Conservation (phyloP, 2,329 filamentous ascomycete genomes). For the Penicillium psychrosexuale region DNA sequence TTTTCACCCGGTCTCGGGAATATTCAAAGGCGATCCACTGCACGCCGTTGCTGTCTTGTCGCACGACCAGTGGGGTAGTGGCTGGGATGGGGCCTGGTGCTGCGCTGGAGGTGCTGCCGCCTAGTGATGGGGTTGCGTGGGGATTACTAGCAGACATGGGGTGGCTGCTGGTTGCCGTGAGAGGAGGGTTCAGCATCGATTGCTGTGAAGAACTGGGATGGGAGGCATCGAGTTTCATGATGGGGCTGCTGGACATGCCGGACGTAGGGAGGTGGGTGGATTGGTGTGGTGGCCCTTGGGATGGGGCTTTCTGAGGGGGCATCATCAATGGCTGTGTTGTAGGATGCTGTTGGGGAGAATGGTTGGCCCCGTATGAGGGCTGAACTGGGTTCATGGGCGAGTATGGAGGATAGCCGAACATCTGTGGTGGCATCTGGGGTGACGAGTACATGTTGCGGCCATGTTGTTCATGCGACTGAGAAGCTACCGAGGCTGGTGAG, state of each 20-base stretch:
- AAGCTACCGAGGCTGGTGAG: slow-evolving; percentile 89
- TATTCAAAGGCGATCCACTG: slow-evolving; percentile 99
- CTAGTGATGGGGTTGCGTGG: slow-evolving; percentile 45
- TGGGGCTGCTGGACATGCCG: slow-evolving; percentile 62
- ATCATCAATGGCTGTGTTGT: slow-evolving; percentile 56
- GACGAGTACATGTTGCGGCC: slow-evolving; percentile 76
- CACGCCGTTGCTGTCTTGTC: slow-evolving; percentile 92
- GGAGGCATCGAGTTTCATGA: slow-evolving; percentile 48
- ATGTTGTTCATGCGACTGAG: slow-evolving; percentile 85
- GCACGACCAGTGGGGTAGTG: slow-evolving; percentile 88
- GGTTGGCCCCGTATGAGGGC: slow-evolving; percentile 57
- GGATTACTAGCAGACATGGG: slow-evolving; percentile 40
- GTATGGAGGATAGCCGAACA: slow-evolving; percentile 71
- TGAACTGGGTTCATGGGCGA: slow-evolving; percentile 52
- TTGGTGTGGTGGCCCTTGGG: slow-evolving; percentile 43
- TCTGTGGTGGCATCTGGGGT: slow-evolving; percentile 74
- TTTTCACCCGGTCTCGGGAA: slow-evolving; percentile 93
- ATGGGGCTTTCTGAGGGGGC: slow-evolving; percentile 39
- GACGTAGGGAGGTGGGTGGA: slow-evolving; percentile 43
- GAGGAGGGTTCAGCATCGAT: slow-evolving; percentile 36
- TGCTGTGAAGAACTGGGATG: slow-evolving; percentile 36
- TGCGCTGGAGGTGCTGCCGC: slow-evolving; percentile 83
- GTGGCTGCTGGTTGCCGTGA: slow-evolving; percentile 54
- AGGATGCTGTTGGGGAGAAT: slow-evolving; percentile 53
- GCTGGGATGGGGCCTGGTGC: slow-evolving; percentile 95